phyloP scores from a whole-genome alignment of 768 basidiomycete genomes.

The Coprinopsis strossmayeri region DNA sequence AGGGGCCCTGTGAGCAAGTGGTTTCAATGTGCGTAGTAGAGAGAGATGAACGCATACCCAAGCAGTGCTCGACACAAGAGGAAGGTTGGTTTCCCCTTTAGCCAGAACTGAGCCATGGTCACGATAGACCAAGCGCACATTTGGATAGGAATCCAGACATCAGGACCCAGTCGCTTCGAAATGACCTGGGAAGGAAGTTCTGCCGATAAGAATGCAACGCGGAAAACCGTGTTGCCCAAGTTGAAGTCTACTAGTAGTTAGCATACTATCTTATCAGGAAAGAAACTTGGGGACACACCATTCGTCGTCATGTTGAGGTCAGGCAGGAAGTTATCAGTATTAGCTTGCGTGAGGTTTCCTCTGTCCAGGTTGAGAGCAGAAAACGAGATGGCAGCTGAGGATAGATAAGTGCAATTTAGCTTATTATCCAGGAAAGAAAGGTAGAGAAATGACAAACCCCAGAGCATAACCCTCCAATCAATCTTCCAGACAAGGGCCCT shows the following conservation, averaged over 20 bases:
- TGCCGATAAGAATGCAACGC: constrained; percentile 43
- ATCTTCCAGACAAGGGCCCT: constrained; percentile 44
- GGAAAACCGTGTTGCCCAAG: constrained; percentile 47
- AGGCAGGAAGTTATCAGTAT: constrained; percentile 50
- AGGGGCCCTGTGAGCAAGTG: neutral
- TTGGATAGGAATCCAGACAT: constrained; percentile 58
- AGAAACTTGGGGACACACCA: constrained; percentile 14
- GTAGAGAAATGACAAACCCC: constrained; percentile 26
- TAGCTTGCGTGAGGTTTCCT: constrained; percentile 49
- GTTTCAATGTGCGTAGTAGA: neutral
- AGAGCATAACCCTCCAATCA: constrained; percentile 57
- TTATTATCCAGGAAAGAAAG: neutral
- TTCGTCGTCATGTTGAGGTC: constrained; percentile 50
- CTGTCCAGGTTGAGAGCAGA: constrained; percentile 51
- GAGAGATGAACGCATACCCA: constrained; percentile 21
- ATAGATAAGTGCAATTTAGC: neutral
- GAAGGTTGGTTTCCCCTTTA: constrained; percentile 46
- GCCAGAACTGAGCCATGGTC: constrained; percentile 47
- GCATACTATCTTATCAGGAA: neutral
- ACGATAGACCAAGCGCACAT: constrained; percentile 51
- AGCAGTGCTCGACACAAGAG: constrained; percentile 41
- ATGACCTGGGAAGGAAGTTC: constrained; percentile 60
- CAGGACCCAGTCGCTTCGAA: constrained; percentile 54
- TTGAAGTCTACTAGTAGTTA: constrained; percentile 38
- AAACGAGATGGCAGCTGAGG: constrained; percentile 43